These are phyloP conservation scores for Adansonia gregorii DNA, from an alignment of 441 rosid genomes.

Conservation along the genomic window DNA sequence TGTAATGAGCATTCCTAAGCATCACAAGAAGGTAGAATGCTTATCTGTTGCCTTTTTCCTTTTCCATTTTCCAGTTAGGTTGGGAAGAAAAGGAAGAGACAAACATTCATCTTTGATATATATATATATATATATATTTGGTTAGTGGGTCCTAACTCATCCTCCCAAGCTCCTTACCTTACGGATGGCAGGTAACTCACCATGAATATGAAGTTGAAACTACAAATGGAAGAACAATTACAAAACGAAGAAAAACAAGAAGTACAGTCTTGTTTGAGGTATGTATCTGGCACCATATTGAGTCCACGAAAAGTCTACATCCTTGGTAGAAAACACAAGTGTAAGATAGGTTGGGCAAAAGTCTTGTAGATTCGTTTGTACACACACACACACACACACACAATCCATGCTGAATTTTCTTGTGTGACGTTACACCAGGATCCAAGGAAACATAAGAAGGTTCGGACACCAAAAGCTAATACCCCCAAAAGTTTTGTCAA, in stretches of 20 bases:
- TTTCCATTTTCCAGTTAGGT: constrained; percentile 6
- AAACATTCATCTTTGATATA: constrained; percentile 2
- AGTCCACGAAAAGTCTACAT: not conserved
- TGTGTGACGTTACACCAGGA: constrained; percentile 49
- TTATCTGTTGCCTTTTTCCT: not conserved
- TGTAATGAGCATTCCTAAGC: constrained; percentile 57
- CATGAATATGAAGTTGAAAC: constrained; percentile 82
- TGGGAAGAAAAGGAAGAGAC: constrained; percentile 4
- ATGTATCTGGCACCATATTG: constrained; percentile 22
- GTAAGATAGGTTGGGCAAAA: not conserved
- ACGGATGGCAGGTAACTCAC: constrained; percentile 62
- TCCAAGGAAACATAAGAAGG: constrained; percentile 56
- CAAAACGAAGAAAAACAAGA: constrained; percentile 74
- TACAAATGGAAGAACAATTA: constrained; percentile 61
- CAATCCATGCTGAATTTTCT: constrained; percentile 24
- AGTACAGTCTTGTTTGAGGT: constrained; percentile 84
- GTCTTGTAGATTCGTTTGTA: not conserved
- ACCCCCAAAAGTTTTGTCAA: constrained; percentile 54
- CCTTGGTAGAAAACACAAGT: constrained; percentile 2
- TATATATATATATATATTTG: not conserved
- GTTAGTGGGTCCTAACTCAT: not conserved
- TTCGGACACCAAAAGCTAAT: constrained; percentile 52
- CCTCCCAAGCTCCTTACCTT: constrained; percentile 24
- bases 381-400: not conserved
- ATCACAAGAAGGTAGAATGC: constrained; percentile 59